Base-by-base conservation (phyloP, 768 basidiomycete species). In the Lenzites betulinus region DNA sequence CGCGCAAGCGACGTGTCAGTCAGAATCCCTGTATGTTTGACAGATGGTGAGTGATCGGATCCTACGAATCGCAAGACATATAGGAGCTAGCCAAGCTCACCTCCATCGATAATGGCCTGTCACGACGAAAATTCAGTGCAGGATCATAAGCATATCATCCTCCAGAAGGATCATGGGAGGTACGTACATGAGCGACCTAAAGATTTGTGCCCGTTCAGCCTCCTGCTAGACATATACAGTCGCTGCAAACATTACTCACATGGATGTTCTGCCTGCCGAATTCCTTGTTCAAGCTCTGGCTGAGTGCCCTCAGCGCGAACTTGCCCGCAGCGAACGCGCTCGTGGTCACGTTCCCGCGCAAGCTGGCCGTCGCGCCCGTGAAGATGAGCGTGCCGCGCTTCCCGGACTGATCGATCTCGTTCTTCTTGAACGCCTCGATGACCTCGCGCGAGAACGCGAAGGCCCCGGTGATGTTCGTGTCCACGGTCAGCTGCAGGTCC, bases 61-160 rank as follows among this genome's bases (percentile, higher is more conserved):
- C 9, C 8, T 43, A 3, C 22, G 44, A 25, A 6, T 46, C 43
- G 43, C 23, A 22, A 8, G 23, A 22, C 43, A 9, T 13, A 25
- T 20, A 22, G n/a, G 43, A 20, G 23, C 41, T 16, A 42, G 3
- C 44, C 38, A 11, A 9, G 52, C 75, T 46, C 64, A 81, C 77
- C 76, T 66, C 90, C 90, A 64, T 92, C 90, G 50, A 91, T 88
- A 62, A 90, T 82, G 42, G 80, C 79, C 86, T 91, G 54, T 44
- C 22, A 35, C 28, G 41, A 28, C 22, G 44, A 12, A 15, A 22
- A 22, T 38, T 43, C 16, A 55, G 20, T 30, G 15, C 35, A 33
- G 44, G 3, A 8, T n/a, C 15, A 7, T 47, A 22, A 23, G 13
- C 25, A 33, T 26, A 42, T 22, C 2, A 39, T 39, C n/a, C 18